Percentiles rank a stretch among this genome's conserved stretches.
phyloP scores from a whole-genome alignment of 257 asterid species.

The Solanum pimpinellifolium region DNA sequence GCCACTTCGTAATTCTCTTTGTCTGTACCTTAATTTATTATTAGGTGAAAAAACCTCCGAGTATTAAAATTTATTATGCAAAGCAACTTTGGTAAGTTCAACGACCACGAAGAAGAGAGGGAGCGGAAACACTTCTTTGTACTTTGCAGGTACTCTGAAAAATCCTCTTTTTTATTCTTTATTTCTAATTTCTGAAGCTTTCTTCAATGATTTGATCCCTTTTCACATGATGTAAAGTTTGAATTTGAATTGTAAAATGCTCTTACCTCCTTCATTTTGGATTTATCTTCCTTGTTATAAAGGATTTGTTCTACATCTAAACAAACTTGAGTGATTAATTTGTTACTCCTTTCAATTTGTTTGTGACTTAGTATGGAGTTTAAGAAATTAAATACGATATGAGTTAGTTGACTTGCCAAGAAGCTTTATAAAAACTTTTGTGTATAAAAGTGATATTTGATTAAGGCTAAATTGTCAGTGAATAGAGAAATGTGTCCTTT shows the following conservation, averaged over 20 bases:
- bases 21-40: background rate
- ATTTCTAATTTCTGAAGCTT: background rate
- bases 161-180: background rate
- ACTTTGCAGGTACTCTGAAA: background rate
- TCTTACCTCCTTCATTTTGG: background rate
- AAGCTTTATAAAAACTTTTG: background rate
- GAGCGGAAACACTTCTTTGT: background rate
- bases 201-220: background rate
- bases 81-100: background rate
- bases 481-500: too few relatives aligned
- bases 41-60: too few relatives aligned
- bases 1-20: background rate
- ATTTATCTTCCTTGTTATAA: background rate
- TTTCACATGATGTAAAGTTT: background rate
- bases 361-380: background rate
- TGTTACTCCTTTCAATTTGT: background rate
- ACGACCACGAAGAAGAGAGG: background rate
- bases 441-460: too few relatives aligned
- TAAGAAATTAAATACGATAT: too few relatives aligned
- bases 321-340: background rate
- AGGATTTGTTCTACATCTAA: background rate
- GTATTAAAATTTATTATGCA: background rate
- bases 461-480: too few relatives aligned
- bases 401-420: background rate
- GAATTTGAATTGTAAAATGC: background rate